Conservation (phyloP, 23 red algal species). For the Cyanidioschyzon merolae region DNA sequence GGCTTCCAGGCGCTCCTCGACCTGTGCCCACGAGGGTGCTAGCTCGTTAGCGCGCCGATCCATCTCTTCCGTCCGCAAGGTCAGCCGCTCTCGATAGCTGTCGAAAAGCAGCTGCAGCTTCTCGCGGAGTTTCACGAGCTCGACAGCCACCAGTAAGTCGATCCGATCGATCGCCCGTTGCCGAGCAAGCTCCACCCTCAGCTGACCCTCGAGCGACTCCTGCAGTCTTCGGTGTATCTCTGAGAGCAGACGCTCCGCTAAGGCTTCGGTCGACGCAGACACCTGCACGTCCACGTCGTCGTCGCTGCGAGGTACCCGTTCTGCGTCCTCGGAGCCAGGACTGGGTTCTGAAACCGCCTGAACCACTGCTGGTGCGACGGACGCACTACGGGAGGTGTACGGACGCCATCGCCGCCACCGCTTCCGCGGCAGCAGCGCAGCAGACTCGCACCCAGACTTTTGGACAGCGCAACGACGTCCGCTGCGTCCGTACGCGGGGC, state of each 20-base stretch:
- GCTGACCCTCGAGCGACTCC: not conserved
- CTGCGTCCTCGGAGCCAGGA: not conserved
- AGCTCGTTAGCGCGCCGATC: not conserved
- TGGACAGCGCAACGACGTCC: too few species aligned
- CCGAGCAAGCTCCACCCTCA: not conserved
- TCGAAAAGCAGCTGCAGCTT: not conserved
- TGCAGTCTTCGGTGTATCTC: not conserved
- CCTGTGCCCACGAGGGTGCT: not conserved
- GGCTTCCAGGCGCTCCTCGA: not conserved
- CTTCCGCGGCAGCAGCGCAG: too few species aligned
- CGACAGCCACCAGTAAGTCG: not conserved
- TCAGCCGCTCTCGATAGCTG: not conserved
- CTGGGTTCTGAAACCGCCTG: not conserved
- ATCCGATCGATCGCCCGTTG: not conserved
- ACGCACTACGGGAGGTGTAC: too few species aligned
- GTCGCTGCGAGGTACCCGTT: not conserved
- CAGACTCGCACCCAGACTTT: too few species aligned
- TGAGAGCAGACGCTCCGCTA: not conserved
- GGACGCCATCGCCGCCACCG: too few species aligned
- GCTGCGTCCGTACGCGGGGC: too few species aligned
- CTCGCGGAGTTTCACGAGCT: not conserved
- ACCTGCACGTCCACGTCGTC: not conserved
- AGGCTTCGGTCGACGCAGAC: not conserved
- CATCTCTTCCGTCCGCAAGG: not conserved
- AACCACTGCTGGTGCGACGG: not conserved